Percentiles rank a stretch among this genome's conserved stretches.
Conservation (phyloP, 2,329 filamentous ascomycete species). For the Chaetomium sp. region DNA sequence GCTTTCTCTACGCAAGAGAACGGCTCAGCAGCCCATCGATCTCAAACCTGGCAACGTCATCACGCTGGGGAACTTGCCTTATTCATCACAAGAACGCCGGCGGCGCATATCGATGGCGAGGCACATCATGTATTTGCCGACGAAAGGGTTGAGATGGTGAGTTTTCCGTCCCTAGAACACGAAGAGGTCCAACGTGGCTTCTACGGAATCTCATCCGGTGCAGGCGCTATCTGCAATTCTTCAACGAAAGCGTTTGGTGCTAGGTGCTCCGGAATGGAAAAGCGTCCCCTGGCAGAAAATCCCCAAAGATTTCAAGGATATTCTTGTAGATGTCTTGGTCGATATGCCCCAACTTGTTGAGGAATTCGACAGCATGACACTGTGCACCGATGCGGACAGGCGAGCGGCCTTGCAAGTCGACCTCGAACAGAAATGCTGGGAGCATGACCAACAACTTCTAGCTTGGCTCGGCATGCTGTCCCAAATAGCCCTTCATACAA, state of each 20-base stretch:
- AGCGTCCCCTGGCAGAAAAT: constrained; percentile 39
- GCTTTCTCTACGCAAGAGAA: neutral
- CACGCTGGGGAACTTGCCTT: constrained; percentile 25
- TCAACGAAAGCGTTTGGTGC: constrained; percentile 15
- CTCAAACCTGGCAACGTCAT: constrained; percentile 23
- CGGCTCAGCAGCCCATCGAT: neutral
- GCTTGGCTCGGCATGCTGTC: constrained; percentile 16
- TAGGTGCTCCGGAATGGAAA: constrained; percentile 40
- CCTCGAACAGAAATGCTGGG: constrained; percentile 21
- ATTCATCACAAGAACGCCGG: constrained; percentile 22
- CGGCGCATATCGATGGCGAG: constrained; percentile 15
- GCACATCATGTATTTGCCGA: constrained; percentile 27
- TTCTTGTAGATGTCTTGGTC: constrained; percentile 39
- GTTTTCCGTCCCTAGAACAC: neutral
- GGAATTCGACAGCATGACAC: constrained; percentile 35
- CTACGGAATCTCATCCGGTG: neutral
- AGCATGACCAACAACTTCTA: constrained; percentile 16
- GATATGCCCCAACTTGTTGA: constrained; percentile 38
- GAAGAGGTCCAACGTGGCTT: neutral
- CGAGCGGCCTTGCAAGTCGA: constrained; percentile 9
- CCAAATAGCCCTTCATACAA: neutral
- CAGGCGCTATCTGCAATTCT: constrained; percentile 25
- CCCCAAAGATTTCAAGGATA: constrained; percentile 39
- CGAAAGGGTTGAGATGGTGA: constrained; percentile 29
- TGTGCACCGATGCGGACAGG: constrained; percentile 21